Evolutionary conservation across 441 rosid species (phyloP).

Genomic region (Pelargonium exstipulatum): DNA sequence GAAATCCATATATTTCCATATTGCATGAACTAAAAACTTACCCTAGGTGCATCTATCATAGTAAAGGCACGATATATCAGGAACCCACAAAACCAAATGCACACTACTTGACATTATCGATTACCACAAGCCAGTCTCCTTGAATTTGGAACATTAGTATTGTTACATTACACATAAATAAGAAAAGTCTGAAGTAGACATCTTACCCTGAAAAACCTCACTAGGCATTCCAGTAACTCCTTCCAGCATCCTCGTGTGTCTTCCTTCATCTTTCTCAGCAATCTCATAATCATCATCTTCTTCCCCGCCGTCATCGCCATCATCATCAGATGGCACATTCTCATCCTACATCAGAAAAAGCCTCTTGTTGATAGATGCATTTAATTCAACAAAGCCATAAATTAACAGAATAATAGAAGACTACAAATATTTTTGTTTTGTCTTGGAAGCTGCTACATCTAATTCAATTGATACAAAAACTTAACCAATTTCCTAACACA

Average conservation of each 20-base stretch:
- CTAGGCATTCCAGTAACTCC: conserved; percentile 76
- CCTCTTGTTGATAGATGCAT: background rate
- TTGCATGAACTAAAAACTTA: no score
- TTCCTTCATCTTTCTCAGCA: conserved; percentile 47
- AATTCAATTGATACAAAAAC: no score
- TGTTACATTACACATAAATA: background rate
- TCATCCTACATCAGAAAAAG: conserved; percentile 51
- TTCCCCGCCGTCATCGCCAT: conserved; percentile 18
- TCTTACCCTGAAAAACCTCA: conserved; percentile 41
- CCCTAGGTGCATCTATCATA: no score
- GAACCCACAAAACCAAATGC: no score
- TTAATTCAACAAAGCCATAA: conserved; percentile 1
- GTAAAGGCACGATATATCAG: no score
- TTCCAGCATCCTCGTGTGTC: conserved; percentile 73
- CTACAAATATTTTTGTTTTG: background rate
- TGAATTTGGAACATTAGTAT: no score
- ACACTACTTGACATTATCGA: no score
- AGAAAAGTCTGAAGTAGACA: conserved; percentile 6
- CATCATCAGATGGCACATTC: conserved; percentile 62
- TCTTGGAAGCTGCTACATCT: no score
- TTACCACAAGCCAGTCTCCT: no score
- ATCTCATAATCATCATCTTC: conserved; percentile 27
- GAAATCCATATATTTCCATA: no score
- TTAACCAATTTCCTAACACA: no score
- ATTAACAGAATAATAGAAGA: background rate